Percentiles rank a stretch among this genome's conserved stretches.
Evolutionary conservation across 2,329 filamentous ascomycete species (phyloP).

Genomic region (Aspergillus hortae): DNA sequence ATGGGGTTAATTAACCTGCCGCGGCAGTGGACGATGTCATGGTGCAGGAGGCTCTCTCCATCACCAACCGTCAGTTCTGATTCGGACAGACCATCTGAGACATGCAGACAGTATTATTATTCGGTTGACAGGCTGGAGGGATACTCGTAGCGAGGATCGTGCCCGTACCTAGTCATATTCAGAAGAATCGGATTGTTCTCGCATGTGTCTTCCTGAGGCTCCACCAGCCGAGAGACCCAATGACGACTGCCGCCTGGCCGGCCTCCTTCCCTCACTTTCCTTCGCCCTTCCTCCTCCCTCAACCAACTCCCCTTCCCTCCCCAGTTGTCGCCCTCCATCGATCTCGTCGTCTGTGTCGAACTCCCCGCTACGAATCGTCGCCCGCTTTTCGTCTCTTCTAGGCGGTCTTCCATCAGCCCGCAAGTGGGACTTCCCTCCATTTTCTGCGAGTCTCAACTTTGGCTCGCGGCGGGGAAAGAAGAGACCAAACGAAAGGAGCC

Average conservation of each 20-base stretch:
- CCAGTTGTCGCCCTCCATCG: not conserved
- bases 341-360: not conserved
- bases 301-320: not conserved
- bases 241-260: not conserved
- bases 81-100: not conserved
- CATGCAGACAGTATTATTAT: not conserved
- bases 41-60: conserved; percentile 1
- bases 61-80: not conserved
- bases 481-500: not conserved
- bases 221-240: not conserved
- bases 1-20: not conserved
- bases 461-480: conserved; percentile 12
- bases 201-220: not conserved
- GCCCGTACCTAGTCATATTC: not conserved
- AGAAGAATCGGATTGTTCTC: not conserved
- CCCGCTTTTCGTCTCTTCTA: not conserved
- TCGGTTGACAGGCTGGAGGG: no score
- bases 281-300: not conserved
- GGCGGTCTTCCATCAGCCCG: not conserved
- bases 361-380: not conserved
- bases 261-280: not conserved
- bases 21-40: conserved; percentile 7
- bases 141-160: no score
- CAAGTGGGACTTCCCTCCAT: not conserved
- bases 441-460: not conserved